Evolutionary conservation across 2,329 filamentous ascomycete species (phyloP), one percentile per base, ranked within the genome.

Genomic region (Microsporum canis): DNA sequence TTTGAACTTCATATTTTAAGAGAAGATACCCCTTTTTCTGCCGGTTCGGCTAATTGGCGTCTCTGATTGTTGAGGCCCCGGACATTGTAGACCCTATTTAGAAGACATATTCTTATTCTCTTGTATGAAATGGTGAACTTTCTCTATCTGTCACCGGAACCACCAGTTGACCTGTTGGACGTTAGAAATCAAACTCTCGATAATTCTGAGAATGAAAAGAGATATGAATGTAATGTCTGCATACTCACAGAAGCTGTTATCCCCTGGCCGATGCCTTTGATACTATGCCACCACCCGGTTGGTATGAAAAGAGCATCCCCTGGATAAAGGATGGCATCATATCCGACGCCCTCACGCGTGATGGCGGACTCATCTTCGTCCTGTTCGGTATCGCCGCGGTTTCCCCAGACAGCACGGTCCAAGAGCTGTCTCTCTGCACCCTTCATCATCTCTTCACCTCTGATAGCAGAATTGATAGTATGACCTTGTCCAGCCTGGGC

Each of bases 381-480:
- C 34, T 41, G 17, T 51, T 17, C 51, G 7, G 27, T 1, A 10
- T 38, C 7, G 5, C 23, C 3, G 6, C 34, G 29, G 29, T 68
- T 66, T 27, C 72, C 75, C 94, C 92, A 97, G 2, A 96, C 80
- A 2, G 81, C 84, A 1, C 80, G 75, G 65, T 91, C 84, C 12
- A 96, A 72, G 1, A 80, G 76, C 23, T 78, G 73, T 65, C 84
- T 84, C 74, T 96, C 89, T 1, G 76, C 73, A 0, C 91, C 91
- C 58, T 85, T 79, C 91, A 97, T 96, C 91, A 97, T 96, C 70
- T 96, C 91, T 8, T 86, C 80, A 0, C 88, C 88, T 61, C 91
- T 81, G 66, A 96, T 79, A 12, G 75, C 76, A 27, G 77, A 78
- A 57, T 71, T 43, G 39, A 6, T 23, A 23, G 17, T 75, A 12